phyloP scores from a whole-genome alignment of 495 filamentous ascomycete species.

The Glarea lozoyensis region DNA sequence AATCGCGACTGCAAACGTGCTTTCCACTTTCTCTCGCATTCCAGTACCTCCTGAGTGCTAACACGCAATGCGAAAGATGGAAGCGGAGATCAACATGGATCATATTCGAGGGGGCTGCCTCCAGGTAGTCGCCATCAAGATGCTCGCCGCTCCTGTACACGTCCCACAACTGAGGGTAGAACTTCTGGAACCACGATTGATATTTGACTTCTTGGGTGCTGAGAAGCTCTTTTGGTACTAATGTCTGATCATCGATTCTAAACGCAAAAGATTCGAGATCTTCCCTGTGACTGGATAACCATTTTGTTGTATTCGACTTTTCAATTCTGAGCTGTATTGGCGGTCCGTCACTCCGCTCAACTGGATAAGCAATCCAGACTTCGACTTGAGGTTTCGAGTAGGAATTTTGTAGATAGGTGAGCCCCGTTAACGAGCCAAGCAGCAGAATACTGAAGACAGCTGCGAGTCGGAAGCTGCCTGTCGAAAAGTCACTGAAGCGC shows the following conservation, averaged over 20 bases:
- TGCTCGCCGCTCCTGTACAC: not conserved
- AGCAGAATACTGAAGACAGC: no score
- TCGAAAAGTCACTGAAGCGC: no score
- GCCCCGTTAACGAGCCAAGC: no score
- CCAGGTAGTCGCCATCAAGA: not conserved
- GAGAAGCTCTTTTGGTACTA: not conserved
- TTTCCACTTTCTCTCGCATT: slow-evolving; percentile 15
- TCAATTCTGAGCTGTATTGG: not conserved
- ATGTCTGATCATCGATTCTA: not conserved
- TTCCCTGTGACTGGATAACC: not conserved
- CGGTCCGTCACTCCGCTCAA: not conserved
- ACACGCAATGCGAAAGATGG: slow-evolving; percentile 18
- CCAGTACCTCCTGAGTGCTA: slow-evolving; percentile 14
- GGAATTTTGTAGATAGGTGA: no score
- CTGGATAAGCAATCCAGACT: not conserved
- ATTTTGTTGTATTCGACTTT: not conserved
- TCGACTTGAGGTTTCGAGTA: no score
- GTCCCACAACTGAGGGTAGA: not conserved
- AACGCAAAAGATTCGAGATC: not conserved
- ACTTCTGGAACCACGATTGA: not conserved
- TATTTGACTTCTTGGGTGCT: not conserved
- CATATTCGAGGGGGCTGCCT: not conserved
- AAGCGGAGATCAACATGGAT: slow-evolving; percentile 1
- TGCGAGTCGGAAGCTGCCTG: no score
- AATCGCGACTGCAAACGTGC: slow-evolving; percentile 16